Evolutionary conservation across 371 early-diverging fungal species (phyloP), one percentile per base, ranked within the genome.

Genomic region (Apophysomyces variabilis): DNA sequence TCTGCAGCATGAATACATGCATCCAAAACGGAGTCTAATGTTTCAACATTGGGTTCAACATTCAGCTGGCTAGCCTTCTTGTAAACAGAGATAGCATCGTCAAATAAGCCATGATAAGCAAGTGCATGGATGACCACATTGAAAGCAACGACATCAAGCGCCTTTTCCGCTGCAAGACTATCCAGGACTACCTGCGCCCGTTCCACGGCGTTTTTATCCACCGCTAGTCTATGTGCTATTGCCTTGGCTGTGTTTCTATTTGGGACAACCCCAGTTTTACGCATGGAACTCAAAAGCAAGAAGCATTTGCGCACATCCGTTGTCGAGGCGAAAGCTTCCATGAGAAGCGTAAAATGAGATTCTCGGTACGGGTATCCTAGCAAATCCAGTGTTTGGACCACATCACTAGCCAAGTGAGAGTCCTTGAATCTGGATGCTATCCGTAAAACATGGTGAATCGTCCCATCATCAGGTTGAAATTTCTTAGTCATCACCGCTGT

Each of bases 341-440:
- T 68, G n/a, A 93, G 63, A 12, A 89, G 83, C 41, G 83, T 82
- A 67, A 90, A 84, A 59, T 92, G 91, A 6, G 71, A 72, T 41
- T 88, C 89, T 9, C 72, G 66, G 39, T 86, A 78, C 0, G 77
- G 68, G 56, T 77, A 81, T 11, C 83, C 88, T 9, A 60, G 47
- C 4, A 66, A 66, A 4, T 78, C 82, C 66, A 92, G 66, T 0
- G 66, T 59, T 18, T 79, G 72, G 9, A 92, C 68, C 4, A 88
- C 85, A 38, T 79, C 77, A 13, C 76, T 72, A 1, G 90, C 87
- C 18, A 93, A 60, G 21, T 60, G 57, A 0, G 85, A 72, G 16
- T 90, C 87, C 8, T 79, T 85, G 18, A 67, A 44, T 8, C 80
- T 77, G n/a, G 86, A 89, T 9, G 93, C 92, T 13, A 85, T 65